Percentiles rank a stretch among this genome's conserved stretches.
Evolutionary conservation across 345 rosid genomes (phyloP).

Genomic region (Populus pruinosa): DNA sequence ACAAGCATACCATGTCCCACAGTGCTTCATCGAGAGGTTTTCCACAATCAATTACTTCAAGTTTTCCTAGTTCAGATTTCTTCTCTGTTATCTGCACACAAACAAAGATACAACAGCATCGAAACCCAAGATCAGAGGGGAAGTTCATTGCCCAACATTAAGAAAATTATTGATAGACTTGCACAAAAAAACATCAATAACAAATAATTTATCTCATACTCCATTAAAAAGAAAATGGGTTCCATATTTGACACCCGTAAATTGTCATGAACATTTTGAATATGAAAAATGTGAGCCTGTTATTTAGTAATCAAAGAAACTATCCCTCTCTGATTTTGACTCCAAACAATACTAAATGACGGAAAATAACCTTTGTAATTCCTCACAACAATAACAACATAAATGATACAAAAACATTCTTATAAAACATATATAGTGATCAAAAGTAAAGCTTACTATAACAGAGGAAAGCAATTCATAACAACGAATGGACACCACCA

Average conservation of each 20-base stretch:
- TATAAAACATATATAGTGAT: not conserved
- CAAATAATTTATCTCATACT: not conserved
- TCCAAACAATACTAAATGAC: not conserved
- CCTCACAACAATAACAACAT: not conserved
- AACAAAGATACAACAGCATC: not conserved
- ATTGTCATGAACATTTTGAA: not conserved
- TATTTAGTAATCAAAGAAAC: not conserved
- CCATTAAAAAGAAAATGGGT: not conserved
- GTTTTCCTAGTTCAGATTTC: slow-evolving; percentile 70
- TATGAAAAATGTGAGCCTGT: not conserved
- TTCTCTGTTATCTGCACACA: slow-evolving; percentile 64
- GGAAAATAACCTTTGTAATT: not conserved
- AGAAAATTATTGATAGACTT: not conserved
- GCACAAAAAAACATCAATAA: not conserved
- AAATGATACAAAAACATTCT: not conserved
- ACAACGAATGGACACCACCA: not conserved
- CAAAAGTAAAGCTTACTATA: not conserved
- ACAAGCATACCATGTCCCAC: slow-evolving; percentile 75
- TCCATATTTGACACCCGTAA: not conserved
- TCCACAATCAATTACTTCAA: slow-evolving; percentile 86
- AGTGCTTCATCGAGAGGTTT: slow-evolving; percentile 91
- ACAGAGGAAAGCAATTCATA: not conserved
- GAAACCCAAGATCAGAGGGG: not conserved
- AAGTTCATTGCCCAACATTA: not conserved
- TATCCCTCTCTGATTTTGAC: slow-evolving; percentile 4